Evolutionary conservation across 768 basidiomycete genomes (phyloP), one percentile per base, ranked within the genome.

Genomic region (Cystoderma amianthinum): DNA sequence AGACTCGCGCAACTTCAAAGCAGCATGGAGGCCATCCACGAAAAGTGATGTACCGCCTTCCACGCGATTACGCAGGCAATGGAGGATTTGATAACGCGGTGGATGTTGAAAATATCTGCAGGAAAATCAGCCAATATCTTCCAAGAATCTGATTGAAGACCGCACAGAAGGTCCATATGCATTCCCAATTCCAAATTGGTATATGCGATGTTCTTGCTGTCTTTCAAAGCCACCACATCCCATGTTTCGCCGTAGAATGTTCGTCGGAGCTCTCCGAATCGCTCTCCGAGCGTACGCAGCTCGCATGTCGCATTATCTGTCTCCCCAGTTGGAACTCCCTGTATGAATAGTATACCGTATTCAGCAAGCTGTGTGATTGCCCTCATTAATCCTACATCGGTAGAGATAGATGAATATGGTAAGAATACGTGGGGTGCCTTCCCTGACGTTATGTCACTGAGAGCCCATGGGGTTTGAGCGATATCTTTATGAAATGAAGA

Each of bases 221-320:
- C 70, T 32, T 60, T 64, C 30, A 80, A 52, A 45, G 82, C 88
- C 63, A 79, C 77, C 19, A 98, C 94, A 57, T 96, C 80, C 91
- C 92, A 97, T 1, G 84, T 55, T 34, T 72, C 67, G 0, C 95
- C 95, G 50, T 99, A 99, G 58, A 97, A 94, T 6, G 93, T 98
- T 34, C 73, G 66, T 19, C 91, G 69, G 19, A 97, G 68, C 48
- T 88, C 76, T 4, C 90, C 85, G 50, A 97, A 85, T 17, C 53
- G 56, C 19, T 69, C 64, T 2, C 78, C 88, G 2, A 97, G 67
- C n/a, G 44, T 62, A 3, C 76, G 69, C 21, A 92, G 58, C 57
- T 84, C 84, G 56, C 89, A 92, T 0, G 59, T 60, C 19, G 72
- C 68, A 43, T 85, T 59, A 16, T 67, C 66, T 1, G 83, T 88